Conservation (phyloP, 305 asterid species). For the Plantago coronopus region DNA sequence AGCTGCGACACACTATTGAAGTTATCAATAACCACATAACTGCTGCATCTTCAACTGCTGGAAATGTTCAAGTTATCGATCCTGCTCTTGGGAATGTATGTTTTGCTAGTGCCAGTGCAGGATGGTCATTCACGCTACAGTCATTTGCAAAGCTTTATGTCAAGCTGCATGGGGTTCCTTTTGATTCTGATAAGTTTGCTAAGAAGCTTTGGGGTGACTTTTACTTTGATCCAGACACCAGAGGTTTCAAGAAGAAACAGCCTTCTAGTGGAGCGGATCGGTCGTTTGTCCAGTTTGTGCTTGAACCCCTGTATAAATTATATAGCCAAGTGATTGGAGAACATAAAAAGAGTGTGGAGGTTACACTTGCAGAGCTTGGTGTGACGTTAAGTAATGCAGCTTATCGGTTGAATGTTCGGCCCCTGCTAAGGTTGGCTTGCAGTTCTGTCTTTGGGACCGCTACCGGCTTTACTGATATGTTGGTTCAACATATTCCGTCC, state of each 20-base stretch:
- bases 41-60: conserved; percentile 90
- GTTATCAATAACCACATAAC: conserved; percentile 75
- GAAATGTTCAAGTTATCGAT: conserved; percentile 76
- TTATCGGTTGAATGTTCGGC: conserved; percentile 83
- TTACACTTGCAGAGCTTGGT: conserved; percentile 80
- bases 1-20: conserved; percentile 83
- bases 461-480: conserved; percentile 95
- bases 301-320: conserved; percentile 88
- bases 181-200: conserved; percentile 90
- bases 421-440: conserved; percentile 82
- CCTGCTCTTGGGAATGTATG: conserved; percentile 91
- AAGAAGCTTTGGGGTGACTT: conserved; percentile 96
- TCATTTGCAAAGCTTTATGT: conserved; percentile 93
- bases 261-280: conserved; percentile 82
- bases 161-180: conserved; percentile 87
- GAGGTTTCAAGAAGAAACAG: conserved; percentile 78
- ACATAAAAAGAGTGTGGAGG: conserved; percentile 95
- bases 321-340: conserved; percentile 98
- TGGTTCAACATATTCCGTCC: conserved; percentile 94
- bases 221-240: conserved; percentile 72
- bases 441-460: conserved; percentile 95
- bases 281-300: conserved; percentile 92
- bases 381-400: conserved; percentile 93
- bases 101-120: conserved; percentile 96
- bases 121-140: conserved; percentile 93